Percentiles rank a stretch among this genome's conserved stretches.
phyloP scores from a whole-genome alignment of 108 stramenopile species.

The Cyclostephanos tholiformis region DNA sequence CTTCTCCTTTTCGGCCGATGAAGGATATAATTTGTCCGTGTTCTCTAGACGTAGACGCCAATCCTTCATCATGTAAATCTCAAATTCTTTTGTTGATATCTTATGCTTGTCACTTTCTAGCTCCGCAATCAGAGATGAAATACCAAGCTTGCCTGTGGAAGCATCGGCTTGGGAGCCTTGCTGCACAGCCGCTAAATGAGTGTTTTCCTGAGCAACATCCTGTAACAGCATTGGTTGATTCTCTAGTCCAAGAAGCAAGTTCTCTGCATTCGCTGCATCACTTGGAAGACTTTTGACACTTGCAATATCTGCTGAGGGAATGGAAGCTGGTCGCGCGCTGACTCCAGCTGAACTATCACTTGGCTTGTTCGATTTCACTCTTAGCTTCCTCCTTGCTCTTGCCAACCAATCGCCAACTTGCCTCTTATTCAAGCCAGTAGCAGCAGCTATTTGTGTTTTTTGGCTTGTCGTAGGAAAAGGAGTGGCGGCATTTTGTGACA shows the following conservation, averaged over 20 bases:
- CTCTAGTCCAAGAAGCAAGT: constrained; percentile 6
- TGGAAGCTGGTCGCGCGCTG: neutral
- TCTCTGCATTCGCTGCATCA: neutral
- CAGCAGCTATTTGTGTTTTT: constrained; percentile 33
- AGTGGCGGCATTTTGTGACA: constrained; percentile 24
- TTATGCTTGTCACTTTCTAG: neutral
- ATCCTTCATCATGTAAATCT: constrained; percentile 11
- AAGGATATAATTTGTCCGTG: neutral
- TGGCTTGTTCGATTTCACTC: neutral
- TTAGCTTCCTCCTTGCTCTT: constrained; percentile 41
- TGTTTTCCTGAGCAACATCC: neutral
- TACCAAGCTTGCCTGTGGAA: neutral
- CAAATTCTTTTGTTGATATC: constrained; percentile 3
- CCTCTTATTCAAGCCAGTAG: constrained; percentile 41
- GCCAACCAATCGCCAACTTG: constrained; percentile 47
- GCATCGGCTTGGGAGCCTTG: neutral
- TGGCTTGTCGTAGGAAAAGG: constrained; percentile 34
- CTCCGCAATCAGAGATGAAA: neutral
- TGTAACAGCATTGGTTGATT: constrained; percentile 17
- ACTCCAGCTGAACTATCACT: neutral
- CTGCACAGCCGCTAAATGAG: neutral
- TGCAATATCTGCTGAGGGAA: neutral
- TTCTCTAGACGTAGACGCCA: constrained; percentile 4
- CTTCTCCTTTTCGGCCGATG: constrained; percentile 11
- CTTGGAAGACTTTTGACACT: neutral